Percentiles rank a stretch among this genome's conserved stretches.
phyloP scores from a whole-genome alignment of 768 basidiomycete genomes.

The Agaricus subrufescens region DNA sequence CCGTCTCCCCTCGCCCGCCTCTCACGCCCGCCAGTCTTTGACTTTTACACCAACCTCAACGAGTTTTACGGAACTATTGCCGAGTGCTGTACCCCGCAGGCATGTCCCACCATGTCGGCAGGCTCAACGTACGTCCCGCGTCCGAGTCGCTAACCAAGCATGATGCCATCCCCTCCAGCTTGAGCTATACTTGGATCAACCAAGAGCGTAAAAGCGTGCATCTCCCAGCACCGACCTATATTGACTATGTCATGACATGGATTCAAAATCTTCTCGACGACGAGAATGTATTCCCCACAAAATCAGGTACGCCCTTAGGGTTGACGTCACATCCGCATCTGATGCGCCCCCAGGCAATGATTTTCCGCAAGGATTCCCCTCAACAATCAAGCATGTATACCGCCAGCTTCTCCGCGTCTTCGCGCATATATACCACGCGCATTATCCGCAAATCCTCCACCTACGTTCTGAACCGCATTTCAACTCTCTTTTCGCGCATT shows the following conservation, averaged over 20 bases:
- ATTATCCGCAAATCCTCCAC: conserved; percentile 89
- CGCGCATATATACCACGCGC: conserved; percentile 96
- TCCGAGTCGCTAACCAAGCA: not conserved
- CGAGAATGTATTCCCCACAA: conserved; percentile 92
- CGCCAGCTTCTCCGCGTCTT: conserved; percentile 95
- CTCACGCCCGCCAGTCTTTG: conserved; percentile 67
- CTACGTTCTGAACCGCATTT: conserved; percentile 93
- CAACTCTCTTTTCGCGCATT: conserved; percentile 97
- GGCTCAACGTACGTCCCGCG: conserved; percentile 64
- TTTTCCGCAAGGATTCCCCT: conserved; percentile 84
- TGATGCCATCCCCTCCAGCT: conserved; percentile 34
- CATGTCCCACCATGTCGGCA: conserved; percentile 92
- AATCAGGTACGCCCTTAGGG: conserved; percentile 60
- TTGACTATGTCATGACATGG: conserved; percentile 98
- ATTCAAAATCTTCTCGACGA: conserved; percentile 93
- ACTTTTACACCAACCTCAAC: conserved; percentile 96
- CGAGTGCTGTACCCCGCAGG: conserved; percentile 88
- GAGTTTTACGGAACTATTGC: conserved; percentile 94
- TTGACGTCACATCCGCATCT: not conserved
- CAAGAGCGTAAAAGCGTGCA: conserved; percentile 84
- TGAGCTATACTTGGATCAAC: conserved; percentile 95
- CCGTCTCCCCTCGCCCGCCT: not conserved
- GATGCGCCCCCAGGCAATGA: conserved; percentile 60
- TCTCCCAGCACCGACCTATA: conserved; percentile 91
- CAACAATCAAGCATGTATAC: conserved; percentile 92